These are phyloP conservation scores for Diaporthe citri DNA, from an alignment of 2,329 filamentous ascomycete species.

Conservation along the genomic window DNA sequence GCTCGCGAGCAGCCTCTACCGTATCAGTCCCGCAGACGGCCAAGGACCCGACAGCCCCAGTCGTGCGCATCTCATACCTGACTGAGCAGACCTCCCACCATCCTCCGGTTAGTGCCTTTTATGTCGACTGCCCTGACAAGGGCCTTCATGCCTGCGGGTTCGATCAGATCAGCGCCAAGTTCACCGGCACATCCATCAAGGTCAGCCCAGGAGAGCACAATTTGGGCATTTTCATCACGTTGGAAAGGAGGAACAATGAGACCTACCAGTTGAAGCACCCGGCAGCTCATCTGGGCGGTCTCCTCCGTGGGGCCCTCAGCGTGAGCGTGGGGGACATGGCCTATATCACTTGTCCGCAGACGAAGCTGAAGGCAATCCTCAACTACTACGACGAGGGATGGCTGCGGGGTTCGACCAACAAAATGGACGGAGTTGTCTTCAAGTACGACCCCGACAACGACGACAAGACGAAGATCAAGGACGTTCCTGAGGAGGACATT, in stretches of 20 bases:
- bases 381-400: constrained; percentile 96
- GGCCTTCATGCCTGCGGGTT: constrained; percentile 90
- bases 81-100: constrained; percentile 99
- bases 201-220: constrained; percentile 95
- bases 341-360: constrained; percentile 90
- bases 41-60: constrained; percentile 57
- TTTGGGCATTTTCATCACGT: constrained; percentile 91
- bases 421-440: constrained; percentile 91
- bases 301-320: constrained; percentile 87
- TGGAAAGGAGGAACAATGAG: constrained; percentile 85
- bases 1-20: constrained; percentile 61
- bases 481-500: constrained; percentile 87
- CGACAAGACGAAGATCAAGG: constrained; percentile 81
- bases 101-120: constrained; percentile 96
- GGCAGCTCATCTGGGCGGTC: constrained; percentile 89
- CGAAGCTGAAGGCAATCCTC: constrained; percentile 89
- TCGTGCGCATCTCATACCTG: constrained; percentile 88
- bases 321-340: constrained; percentile 92
- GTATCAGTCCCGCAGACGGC: constrained; percentile 65
- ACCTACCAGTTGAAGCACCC: constrained; percentile 96
- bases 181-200: constrained; percentile 94
- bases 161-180: constrained; percentile 97
- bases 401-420: constrained; percentile 92
- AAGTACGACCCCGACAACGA: constrained; percentile 90
- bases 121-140: constrained; percentile 90